Base-by-base conservation (phyloP, 1,284 basidiomycete species). In the Lentinus polychrous region DNA sequence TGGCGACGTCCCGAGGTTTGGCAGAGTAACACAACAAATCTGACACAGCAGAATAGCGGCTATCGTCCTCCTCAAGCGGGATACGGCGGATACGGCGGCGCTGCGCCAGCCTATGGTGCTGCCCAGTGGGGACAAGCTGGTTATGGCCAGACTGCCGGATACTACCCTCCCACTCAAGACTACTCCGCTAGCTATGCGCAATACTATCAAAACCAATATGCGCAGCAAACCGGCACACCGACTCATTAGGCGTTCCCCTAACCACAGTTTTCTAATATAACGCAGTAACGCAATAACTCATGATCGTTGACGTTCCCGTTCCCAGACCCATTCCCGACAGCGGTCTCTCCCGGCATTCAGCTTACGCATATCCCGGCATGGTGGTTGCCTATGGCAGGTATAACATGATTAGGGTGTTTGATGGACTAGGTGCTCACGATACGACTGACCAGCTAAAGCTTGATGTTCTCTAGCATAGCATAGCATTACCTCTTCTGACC, bases 1-100 rank as follows among this genome's bases (percentile, higher is more conserved):
- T 91, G 87, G 87, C 86, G 88, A 60, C 83, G 86, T 52, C 88
- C 87, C 8, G 87, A 91, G 67, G 80, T 82, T 51, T 91, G 87
- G 87, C 78, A 81, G 57, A 79, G 80, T 52, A 63, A 59, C 47
- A 74, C 74, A 43, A 55, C 62, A 18, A 68, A 66, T 53, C 46
- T 55, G 46, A 57, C 56, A 46, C 74, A 72, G 56, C 74, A 72
- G 52, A 70, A 73, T 49, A 72, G 73, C 55, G 65, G 65, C 42
- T 68, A 62, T 54, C 65, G 68, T 39, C 68, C 69, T 35, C 69
- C 67, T 37, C 73, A 68, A 52, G 65, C 67, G 17, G 58, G 56
- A 24, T 59, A 56, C 50, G 59, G 57, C 34, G 59, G 66, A 39
- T 62, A 65, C 41, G 75, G 70, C 23, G 74, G 74, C 54, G 68